These are phyloP conservation scores for Fomes fomentarius DNA, from an alignment of 1,284 basidiomycete species.

Conservation along the genomic window DNA sequence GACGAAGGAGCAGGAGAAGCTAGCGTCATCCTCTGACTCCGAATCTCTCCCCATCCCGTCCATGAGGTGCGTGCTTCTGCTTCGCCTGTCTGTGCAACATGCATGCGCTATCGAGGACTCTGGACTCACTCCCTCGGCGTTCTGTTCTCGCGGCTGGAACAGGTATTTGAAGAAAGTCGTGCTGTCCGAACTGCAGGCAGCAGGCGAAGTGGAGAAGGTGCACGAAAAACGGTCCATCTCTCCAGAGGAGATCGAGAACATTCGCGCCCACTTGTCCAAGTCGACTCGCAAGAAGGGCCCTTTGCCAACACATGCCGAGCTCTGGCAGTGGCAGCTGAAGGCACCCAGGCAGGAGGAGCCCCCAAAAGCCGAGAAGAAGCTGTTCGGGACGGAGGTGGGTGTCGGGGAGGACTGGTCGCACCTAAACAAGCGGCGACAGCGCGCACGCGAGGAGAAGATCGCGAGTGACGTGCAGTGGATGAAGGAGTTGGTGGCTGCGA, in stretches of 20 bases:
- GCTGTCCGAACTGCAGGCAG: constrained; percentile 44
- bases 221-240: constrained; percentile 39
- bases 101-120: not conserved
- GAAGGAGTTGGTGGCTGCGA: constrained; percentile 31
- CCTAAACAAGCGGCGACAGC: constrained; percentile 54
- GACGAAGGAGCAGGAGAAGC: constrained; percentile 31
- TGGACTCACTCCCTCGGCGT: not conserved
- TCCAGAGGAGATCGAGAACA: constrained; percentile 32
- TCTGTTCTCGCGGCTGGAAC: not conserved
- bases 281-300: constrained; percentile 17
- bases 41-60: constrained; percentile 47
- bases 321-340: constrained; percentile 45
- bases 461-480: constrained; percentile 38
- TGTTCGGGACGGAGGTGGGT: constrained; percentile 48
- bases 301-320: constrained; percentile 29
- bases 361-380: constrained; percentile 23
- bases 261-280: constrained; percentile 32
- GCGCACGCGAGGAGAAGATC: constrained; percentile 38
- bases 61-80: constrained; percentile 42
- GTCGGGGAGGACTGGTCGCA: constrained; percentile 58
- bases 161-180: constrained; percentile 64
- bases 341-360: constrained; percentile 6
- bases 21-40: not conserved
- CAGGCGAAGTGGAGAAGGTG: constrained; percentile 49
- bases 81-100: not conserved